Conservation (phyloP, 2,329 filamentous ascomycete genomes). For the Tetracladium maxilliforme region DNA sequence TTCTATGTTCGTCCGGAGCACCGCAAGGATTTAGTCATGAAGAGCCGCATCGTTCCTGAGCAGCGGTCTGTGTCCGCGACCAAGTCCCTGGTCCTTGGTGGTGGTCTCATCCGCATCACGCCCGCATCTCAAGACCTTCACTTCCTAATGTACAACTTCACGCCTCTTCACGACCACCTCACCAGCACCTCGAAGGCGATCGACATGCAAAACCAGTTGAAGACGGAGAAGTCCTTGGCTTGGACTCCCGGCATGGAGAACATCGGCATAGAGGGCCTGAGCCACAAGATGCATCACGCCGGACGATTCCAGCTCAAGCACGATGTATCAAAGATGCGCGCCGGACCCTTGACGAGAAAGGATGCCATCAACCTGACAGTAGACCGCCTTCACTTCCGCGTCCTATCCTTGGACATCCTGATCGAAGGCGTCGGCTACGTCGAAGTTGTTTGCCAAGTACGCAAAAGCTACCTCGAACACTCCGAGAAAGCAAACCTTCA, state of each 20-base stretch:
- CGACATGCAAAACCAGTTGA: constrained; percentile 54
- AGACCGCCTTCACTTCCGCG: constrained; percentile 60
- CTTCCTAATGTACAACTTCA: constrained; percentile 76
- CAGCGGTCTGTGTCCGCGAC: constrained; percentile 60
- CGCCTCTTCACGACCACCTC: constrained; percentile 61
- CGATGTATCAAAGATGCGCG: constrained; percentile 70
- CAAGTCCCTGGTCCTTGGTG: constrained; percentile 71
- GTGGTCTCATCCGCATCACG: constrained; percentile 78
- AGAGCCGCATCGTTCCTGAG: constrained; percentile 54
- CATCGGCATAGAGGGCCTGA: constrained; percentile 44
- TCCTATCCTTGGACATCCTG: constrained; percentile 71
- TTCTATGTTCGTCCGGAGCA: constrained; percentile 53
- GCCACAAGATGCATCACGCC: constrained; percentile 48
- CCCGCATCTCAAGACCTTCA: constrained; percentile 49
- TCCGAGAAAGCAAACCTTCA: no score
- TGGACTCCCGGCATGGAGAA: constrained; percentile 47
- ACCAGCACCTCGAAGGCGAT: constrained; percentile 71
- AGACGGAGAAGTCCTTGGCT: constrained; percentile 37
- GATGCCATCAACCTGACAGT: constrained; percentile 48
- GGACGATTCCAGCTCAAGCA: constrained; percentile 62
- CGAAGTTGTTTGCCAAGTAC: constrained; percentile 71
- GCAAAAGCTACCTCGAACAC: constrained; percentile 38
- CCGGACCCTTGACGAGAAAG: constrained; percentile 55
- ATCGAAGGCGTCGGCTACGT: constrained; percentile 92
- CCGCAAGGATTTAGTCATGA: constrained; percentile 63